These are phyloP conservation scores for Excoecaria cochinchinensis DNA, from an alignment of 345 rosid genomes.

Conservation along the genomic window DNA sequence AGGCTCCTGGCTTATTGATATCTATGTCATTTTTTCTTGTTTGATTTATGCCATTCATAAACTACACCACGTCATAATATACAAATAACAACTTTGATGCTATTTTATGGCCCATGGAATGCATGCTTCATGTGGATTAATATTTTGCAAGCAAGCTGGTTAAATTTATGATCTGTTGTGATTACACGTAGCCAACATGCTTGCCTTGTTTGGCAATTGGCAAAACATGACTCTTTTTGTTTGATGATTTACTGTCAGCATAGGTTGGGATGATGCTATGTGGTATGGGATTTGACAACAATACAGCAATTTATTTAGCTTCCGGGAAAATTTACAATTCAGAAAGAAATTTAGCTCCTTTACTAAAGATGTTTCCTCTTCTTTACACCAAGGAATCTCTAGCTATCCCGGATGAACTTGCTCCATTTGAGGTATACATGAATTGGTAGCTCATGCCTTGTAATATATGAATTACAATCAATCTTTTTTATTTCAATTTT, in stretches of 20 bases:
- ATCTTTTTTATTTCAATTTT: too few species aligned
- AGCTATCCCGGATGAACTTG: conserved; percentile 81
- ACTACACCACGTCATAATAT: background rate
- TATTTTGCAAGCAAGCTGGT: background rate
- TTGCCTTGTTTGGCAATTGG: conserved; percentile 1
- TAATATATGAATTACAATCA: too few species aligned
- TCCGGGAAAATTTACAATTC: conserved; percentile 74
- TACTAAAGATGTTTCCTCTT: conserved; percentile 79
- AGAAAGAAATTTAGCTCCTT: conserved; percentile 65
- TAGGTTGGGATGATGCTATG: conserved; percentile 96
- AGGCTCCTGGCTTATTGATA: background rate
- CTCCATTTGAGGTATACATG: conserved; percentile 74
- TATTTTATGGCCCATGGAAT: background rate
- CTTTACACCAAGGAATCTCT: conserved; percentile 84
- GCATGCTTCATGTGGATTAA: background rate
- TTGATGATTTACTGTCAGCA: conserved; percentile 47
- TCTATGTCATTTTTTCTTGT: background rate
- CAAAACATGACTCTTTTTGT: conserved; percentile 24
- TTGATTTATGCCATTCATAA: background rate
- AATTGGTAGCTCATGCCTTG: too few species aligned
- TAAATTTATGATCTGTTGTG: background rate
- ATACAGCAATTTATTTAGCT: conserved; percentile 79
- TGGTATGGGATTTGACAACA: conserved; percentile 95
- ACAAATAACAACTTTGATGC: background rate
- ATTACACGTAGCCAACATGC: background rate